phyloP scores from a whole-genome alignment of 2,329 filamentous ascomycete species.

The Colletotrichum brevisporum region DNA sequence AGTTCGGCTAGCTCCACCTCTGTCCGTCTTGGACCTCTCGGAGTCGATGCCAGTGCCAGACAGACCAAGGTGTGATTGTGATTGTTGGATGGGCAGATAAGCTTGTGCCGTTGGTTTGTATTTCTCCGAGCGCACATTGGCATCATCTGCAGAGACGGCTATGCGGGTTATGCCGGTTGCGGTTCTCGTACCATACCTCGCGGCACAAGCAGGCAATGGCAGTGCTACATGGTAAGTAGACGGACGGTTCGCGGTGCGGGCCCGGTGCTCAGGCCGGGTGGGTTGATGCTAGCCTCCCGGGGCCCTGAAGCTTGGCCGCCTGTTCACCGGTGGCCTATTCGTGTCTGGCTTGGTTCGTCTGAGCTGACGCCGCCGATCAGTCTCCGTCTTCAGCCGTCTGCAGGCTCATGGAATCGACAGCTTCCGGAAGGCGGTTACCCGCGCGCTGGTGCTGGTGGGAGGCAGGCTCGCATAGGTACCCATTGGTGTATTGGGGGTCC shows the following conservation, averaged over 20 bases:
- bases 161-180: conserved; percentile 30
- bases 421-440: conserved; percentile 31
- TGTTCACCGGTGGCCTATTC: background rate
- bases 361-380: conserved; percentile 9
- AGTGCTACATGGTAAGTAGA: background rate
- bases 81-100: conserved; percentile 33
- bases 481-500: conserved; percentile 12
- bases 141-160: conserved; percentile 33
- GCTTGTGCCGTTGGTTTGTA: conserved; percentile 11
- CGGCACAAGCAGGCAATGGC: background rate
- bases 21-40: conserved; percentile 24
- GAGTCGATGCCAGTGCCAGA: conserved; percentile 32
- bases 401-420: conserved; percentile 7
- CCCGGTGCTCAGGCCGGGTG: conserved; percentile 7
- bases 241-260: conserved; percentile 16
- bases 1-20: conserved; percentile 26
- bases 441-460: conserved; percentile 5
- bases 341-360: background rate
- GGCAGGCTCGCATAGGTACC: conserved; percentile 8
- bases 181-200: background rate
- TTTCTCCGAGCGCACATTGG: conserved; percentile 35
- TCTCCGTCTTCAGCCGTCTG: conserved; percentile 30
- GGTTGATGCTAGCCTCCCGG: conserved; percentile 2
- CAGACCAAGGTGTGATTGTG: conserved; percentile 33
- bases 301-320: conserved; percentile 5